Conservation (phyloP, 2,329 filamentous ascomycete genomes). For the Peltaster fructicola region DNA sequence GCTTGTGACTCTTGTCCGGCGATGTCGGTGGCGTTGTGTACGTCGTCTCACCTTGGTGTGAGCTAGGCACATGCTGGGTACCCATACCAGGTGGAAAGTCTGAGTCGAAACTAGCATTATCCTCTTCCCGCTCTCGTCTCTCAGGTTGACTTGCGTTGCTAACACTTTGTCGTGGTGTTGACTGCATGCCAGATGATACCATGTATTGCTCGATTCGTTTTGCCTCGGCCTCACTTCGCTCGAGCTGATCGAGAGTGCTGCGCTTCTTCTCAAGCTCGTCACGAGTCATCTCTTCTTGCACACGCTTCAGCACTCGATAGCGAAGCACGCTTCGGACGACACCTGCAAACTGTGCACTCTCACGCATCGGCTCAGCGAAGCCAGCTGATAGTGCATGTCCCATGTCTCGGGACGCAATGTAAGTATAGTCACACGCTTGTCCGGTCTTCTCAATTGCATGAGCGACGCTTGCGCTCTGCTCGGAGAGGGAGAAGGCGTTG, state of each 20-base stretch:
- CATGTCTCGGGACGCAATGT: conserved; percentile 86
- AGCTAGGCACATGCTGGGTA: conserved; percentile 5
- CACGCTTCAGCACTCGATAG: conserved; percentile 80
- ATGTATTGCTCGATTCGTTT: conserved; percentile 88
- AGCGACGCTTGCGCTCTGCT: conserved; percentile 73
- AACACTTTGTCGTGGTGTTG: conserved; percentile 47
- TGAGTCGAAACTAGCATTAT: conserved; percentile 82
- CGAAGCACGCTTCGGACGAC: conserved; percentile 77
- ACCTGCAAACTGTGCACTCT: conserved; percentile 91
- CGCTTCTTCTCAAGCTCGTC: conserved; percentile 85
- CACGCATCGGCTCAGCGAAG: conserved; percentile 94
- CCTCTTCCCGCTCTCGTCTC: conserved; percentile 34
- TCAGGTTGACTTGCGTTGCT: conserved; percentile 21
- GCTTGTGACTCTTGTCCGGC: conserved; percentile 41
- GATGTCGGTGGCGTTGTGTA: conserved; percentile 7
- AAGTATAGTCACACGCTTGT: conserved; percentile 88
- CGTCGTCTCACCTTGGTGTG: conserved; percentile 13
- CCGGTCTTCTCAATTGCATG: conserved; percentile 87
- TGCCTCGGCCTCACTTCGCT: conserved; percentile 82
- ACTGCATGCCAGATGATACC: conserved; percentile 47
- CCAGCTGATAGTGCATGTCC: conserved; percentile 74
- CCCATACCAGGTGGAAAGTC: conserved; percentile 71
- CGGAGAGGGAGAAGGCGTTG: conserved; percentile 90
- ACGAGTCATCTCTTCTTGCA: conserved; percentile 93
- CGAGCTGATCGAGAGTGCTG: conserved; percentile 66